Evolutionary conservation across 805 yeast species (phyloP).

Genomic region (Wickerhamomyces subpelliculosus): DNA sequence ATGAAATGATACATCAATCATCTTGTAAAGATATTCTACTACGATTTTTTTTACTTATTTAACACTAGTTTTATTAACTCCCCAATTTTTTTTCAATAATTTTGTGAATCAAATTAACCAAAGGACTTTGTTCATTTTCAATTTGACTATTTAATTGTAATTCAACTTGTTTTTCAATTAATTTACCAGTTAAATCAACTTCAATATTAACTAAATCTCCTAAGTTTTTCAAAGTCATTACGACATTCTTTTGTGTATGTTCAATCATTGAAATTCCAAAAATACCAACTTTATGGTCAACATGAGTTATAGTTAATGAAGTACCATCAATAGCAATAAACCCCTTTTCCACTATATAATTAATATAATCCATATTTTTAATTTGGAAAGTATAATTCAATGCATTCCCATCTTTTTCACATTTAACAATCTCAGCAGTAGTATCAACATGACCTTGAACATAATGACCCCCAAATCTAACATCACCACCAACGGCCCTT

Average conservation of each 20-base stretch:
- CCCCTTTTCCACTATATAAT: constrained; percentile 91
- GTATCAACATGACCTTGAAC: constrained; percentile 99
- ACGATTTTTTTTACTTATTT: background rate
- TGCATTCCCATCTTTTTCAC: constrained; percentile 65
- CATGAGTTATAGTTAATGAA: constrained; percentile 79
- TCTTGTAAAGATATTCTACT: no score
- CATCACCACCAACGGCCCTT: constrained; percentile 78
- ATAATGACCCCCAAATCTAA: constrained; percentile 92
- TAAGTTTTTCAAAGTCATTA: constrained; percentile 54
- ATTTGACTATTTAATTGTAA: constrained; percentile 49
- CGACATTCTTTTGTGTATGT: constrained; percentile 80
- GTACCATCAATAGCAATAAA: constrained; percentile 92
- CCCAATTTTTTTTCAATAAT: constrained; percentile 42
- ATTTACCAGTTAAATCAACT: constrained; percentile 91
- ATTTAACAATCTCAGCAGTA: constrained; percentile 55
- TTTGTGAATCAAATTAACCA: constrained; percentile 42
- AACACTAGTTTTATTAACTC: no score
- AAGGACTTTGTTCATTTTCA: constrained; percentile 37
- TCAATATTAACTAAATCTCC: constrained; percentile 80
- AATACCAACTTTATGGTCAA: constrained; percentile 46
- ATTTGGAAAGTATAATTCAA: constrained; percentile 67
- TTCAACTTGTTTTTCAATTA: constrained; percentile 80
- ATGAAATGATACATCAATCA: no score
- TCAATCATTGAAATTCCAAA: constrained; percentile 89
- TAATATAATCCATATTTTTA: constrained; percentile 49